phyloP scores from a whole-genome alignment of 2,329 filamentous ascomycete species.

The Botryotinia globosa region DNA sequence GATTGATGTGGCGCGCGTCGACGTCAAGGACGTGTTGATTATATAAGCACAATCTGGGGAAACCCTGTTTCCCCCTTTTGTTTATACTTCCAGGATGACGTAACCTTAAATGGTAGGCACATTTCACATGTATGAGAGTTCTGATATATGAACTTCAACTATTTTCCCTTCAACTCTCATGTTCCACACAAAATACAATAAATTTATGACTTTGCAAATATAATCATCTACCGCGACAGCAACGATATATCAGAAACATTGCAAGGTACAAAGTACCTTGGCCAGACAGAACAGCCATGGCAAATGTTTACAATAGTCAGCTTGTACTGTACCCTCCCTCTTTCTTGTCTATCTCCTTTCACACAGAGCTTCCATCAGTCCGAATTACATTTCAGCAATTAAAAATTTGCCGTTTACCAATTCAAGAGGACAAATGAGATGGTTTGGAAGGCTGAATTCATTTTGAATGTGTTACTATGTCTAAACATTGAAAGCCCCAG shows the following conservation, averaged over 20 bases:
- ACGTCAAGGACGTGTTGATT: not conserved
- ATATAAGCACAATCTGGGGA: constrained; percentile 4
- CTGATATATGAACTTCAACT: not conserved
- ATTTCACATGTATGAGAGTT: not conserved
- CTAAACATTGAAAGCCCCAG: not conserved
- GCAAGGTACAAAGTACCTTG: not conserved
- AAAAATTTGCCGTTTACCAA: not conserved
- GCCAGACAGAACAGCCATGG: constrained; percentile 26
- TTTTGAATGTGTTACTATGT: not conserved
- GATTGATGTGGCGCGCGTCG: not conserved
- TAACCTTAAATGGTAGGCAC: not conserved
- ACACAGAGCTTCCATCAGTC: not conserved
- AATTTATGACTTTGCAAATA: not conserved
- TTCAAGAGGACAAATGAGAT: not conserved
- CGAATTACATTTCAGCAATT: not conserved
- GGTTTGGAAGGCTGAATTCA: not conserved
- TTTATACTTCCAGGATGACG: not conserved
- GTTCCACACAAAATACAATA: not conserved
- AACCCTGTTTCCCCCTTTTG: not conserved
- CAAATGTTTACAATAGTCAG: constrained; percentile 44
- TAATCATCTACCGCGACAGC: not conserved
- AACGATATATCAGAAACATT: not conserved
- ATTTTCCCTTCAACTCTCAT: not conserved
- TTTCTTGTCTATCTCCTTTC: not conserved
- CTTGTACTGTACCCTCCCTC: constrained; percentile 37